Evolutionary conservation across 2,329 filamentous ascomycete species (phyloP), one percentile per base, ranked within the genome.

Genomic region (Pseudogymnoascus destructans): DNA sequence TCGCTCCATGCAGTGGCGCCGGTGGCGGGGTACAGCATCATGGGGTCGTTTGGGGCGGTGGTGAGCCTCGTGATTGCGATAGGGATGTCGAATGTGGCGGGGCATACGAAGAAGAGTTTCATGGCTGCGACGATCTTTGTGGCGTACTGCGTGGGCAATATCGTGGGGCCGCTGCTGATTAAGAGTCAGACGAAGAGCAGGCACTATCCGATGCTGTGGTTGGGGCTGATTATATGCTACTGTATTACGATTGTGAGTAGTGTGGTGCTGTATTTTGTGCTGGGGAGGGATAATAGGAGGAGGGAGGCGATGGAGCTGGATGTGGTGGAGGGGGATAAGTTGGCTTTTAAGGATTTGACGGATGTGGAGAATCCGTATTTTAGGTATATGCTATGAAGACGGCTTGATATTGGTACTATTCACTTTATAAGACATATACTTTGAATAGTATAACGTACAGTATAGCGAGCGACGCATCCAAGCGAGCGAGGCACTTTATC

Each of bases 81-180:
- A 2, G 79, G 77, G 0, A 80, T 80, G 75, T 79, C 80, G 9
- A 90, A 90, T 63, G 84, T 89, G 0, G 85, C 86, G 0, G 86
- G 87, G 0, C 79, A 86, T 21, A 89, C 86, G 0, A 90, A 90
- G 73, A 89, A 89, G 74, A 86, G 82, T 62, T 83, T 86, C 65
- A 88, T 86, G 76, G 84, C 86, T 0, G 82, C 83, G 0, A 82
- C 82, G 0, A 84, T 87, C 1, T 90, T 89, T 62, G 84, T 87
- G 0, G 85, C 84, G 0, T 89, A 89, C 66, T 87, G 84, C 58
- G 81, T 89, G 5, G 80, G 86, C 1, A 89, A 89, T 64, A 89
- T 90, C 56, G 81, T 89, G 21, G 86, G 86, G 0, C 86, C 86
- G 3, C 84, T 87, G 70, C 73, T 89, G 36, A 79, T 89, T 38